phyloP scores from a whole-genome alignment of 2,329 filamentous ascomycete genomes.

The Cercospora sp. region DNA sequence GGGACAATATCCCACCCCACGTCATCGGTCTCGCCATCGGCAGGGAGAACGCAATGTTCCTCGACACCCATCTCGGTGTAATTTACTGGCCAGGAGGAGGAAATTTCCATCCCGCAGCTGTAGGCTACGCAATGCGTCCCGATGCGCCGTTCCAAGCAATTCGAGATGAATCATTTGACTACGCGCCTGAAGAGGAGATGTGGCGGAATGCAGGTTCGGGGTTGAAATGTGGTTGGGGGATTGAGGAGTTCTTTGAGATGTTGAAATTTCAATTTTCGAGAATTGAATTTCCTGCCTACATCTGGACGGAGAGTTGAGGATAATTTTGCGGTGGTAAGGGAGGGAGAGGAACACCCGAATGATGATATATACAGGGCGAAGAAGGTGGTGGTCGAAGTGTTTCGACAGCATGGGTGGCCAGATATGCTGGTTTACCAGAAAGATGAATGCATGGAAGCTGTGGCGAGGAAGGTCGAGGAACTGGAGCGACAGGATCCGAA shows the following conservation, averaged over 20 bases:
- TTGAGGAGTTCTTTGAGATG: background rate
- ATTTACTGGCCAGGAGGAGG: background rate
- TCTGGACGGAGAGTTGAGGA: background rate
- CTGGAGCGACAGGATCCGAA: background rate
- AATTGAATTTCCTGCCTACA: background rate
- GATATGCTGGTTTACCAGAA: background rate
- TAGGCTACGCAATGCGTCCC: background rate
- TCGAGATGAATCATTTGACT: background rate
- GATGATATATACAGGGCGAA: background rate
- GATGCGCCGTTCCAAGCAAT: background rate
- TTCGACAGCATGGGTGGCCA: background rate
- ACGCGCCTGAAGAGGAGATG: background rate
- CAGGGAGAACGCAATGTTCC: background rate
- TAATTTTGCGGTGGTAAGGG: background rate
- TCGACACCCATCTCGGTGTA: background rate
- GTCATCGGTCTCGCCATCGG: background rate
- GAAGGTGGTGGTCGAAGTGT: background rate
- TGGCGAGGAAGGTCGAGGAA: background rate
- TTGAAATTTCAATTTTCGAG: background rate
- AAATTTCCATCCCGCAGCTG: background rate
- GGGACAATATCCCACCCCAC: background rate
- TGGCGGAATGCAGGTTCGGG: background rate
- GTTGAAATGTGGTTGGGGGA: background rate
- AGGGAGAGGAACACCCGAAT: background rate
- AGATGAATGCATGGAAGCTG: background rate